Evolutionary conservation across 2,329 filamentous ascomycete species (phyloP).

Genomic region (Malbranchea zuffiana): DNA sequence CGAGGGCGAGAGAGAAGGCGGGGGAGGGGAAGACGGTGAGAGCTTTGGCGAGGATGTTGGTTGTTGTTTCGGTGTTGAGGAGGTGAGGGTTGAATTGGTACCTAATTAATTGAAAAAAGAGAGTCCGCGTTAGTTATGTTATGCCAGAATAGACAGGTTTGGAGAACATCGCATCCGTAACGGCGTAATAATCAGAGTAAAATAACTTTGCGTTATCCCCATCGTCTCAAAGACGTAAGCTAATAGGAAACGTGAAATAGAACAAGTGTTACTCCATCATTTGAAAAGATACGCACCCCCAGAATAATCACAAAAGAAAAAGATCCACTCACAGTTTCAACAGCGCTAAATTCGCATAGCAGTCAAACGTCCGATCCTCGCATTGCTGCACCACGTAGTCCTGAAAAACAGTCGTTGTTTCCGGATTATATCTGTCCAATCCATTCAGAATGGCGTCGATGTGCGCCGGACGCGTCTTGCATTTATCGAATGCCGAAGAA

Average conservation of each 20-base stretch:
- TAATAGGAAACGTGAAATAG: slow-evolving; percentile 94
- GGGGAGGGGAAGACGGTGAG: slow-evolving; percentile 94
- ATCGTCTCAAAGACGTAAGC: slow-evolving; percentile 30
- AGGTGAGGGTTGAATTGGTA: slow-evolving; percentile 99
- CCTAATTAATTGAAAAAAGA: slow-evolving; percentile 39
- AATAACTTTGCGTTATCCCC: slow-evolving; percentile 55
- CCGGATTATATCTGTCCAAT: slow-evolving; percentile 95
- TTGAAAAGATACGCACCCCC: slow-evolving; percentile 4
- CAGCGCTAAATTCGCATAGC: slow-evolving; percentile 90
- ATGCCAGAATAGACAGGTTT: slow-evolving; percentile 4
- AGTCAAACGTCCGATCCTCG: slow-evolving; percentile 87
- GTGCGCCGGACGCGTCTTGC: slow-evolving; percentile 80
- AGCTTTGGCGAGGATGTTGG: slow-evolving; percentile 97
- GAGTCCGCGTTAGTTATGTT: slow-evolving; percentile 5
- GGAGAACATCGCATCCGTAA: background rate
- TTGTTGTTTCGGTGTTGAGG: slow-evolving; percentile 90
- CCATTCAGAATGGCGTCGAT: slow-evolving; percentile 92
- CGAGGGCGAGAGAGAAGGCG: slow-evolving; percentile 87
- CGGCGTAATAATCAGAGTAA: slow-evolving; percentile 22
- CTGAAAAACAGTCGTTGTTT: slow-evolving; percentile 87
- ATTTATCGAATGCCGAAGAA: slow-evolving; percentile 71
- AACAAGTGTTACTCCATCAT: slow-evolving; percentile 58
- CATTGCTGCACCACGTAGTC: slow-evolving; percentile 91
- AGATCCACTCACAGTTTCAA: slow-evolving; percentile 70
- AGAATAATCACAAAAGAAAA: background rate